Base-by-base conservation (phyloP, 1,139 yeast species). In the Pichia sp. region DNA sequence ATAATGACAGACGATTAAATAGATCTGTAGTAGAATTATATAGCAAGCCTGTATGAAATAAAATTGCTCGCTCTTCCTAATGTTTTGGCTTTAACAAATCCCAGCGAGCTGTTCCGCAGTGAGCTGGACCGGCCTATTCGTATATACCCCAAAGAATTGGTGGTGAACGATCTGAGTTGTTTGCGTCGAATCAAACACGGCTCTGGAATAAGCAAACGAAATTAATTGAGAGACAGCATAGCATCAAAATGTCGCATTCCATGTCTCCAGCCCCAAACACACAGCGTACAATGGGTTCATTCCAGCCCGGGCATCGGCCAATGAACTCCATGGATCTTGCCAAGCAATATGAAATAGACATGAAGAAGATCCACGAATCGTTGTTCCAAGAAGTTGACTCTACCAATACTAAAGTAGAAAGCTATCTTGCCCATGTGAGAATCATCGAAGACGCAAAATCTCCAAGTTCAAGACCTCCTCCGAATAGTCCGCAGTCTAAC, bases 351-450 rank as follows among this genome's bases (percentile, higher is more conserved):
- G 83, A 80, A 55, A 64, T 69, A 32, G 85, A 81, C 62, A 73
- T 79, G 57, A 69, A 69, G 46, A 67, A 70, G 16, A 72, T 80
- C 50, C 72, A 76, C 55, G 68, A 67, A 55, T 75, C 70, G 55
- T 75, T 83, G 55, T 80, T 80, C 61, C 68, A 76, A 5, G 74
- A 71, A 50, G 65, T 69, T 36, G 78, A 64, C 50, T 61, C 63
- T 16, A 70, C 70, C 16, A 75, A 77, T 5, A 66, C 65, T 5
- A 68, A 74, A 16, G 65, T 71, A 13, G 85, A 81, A 53, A 75
- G 71, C 44, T 83, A 83, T 64, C 74, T 82, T 54, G 81, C 86
- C 1, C 88, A 84, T 65, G 85, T 80, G 8, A 69, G 86, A 51
- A 75, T 83, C 30, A 69, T 77, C 50, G 85, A 80, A 60, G 83